Evolutionary conservation across 768 basidiomycete species (phyloP), one percentile per base, ranked within the genome.

Genomic region (Mycena polygramma): DNA sequence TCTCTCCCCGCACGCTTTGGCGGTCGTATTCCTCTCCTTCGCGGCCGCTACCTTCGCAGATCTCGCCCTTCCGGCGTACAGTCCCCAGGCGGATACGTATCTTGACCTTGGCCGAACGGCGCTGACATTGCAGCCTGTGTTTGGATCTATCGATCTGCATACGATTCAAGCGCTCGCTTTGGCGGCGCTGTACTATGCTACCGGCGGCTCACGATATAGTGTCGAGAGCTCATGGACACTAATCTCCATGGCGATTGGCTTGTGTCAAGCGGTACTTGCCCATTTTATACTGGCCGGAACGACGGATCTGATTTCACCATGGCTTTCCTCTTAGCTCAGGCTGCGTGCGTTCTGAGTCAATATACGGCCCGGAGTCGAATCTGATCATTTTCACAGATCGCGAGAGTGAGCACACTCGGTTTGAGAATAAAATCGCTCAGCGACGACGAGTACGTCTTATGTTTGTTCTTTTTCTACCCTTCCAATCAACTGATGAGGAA

Each of bases 161-260:
- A 72, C 68, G 26, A 55, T 76, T 4, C 74, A 75, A 57, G 75
- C 75, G 8, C 51, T 76, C 13, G 46, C 48, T 24, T 30, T 76
- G 20, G 59, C 67, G 24, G 72, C 57, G n/a, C 35, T 73, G n/a
- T 76, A 70, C 52, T 57, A 71, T 19, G 45, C 35, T 5, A 53
- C 35, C 4, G 73, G 72, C 17, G 75, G 73, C 1, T 39, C 58
- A 30, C 54, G 70, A 26, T 77, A 79, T 41, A 77, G 79, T 1
- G 55, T 80, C 9, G 79, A 83, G 13, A 78, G 77, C 49, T 75
- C 82, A 26, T 83, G 82, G 82, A 77, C 77, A 6, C 57, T 78
- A 20, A 66, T 76, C 9, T 60, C 81, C 20, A 41, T 82, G 35
- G 79, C 81, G 10, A 75, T 73, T 36, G 79, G 80, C 59, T 75